phyloP scores from a whole-genome alignment of 1,284 basidiomycete genomes.

The Chondrostereum purpureum region DNA sequence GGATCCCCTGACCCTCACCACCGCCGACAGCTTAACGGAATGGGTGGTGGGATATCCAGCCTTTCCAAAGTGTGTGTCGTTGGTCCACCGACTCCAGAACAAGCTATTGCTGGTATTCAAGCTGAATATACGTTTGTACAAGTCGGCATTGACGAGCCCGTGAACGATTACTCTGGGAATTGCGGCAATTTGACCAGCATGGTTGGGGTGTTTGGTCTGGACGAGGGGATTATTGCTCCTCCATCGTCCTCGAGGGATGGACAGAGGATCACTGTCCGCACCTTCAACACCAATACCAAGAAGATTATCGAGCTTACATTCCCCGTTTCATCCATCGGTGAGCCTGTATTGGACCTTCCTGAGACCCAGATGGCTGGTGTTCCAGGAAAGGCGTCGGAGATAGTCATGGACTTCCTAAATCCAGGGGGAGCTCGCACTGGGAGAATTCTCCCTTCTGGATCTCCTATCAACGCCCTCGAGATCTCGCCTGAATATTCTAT shows the following conservation, averaged over 20 bases:
- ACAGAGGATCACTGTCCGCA: conserved; percentile 38
- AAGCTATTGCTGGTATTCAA: conserved; percentile 37
- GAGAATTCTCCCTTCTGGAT: conserved; percentile 59
- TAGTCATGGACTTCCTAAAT: conserved; percentile 59
- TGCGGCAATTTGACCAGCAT: conserved; percentile 66
- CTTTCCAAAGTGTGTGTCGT: conserved; percentile 79
- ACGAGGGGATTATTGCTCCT: conserved; percentile 46
- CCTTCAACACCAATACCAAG: conserved; percentile 64
- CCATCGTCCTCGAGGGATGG: conserved; percentile 9
- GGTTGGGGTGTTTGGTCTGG: conserved; percentile 61
- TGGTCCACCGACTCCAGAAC: conserved; percentile 35
- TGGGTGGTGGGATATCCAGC: conserved; percentile 77
- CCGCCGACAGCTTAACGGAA: conserved; percentile 74
- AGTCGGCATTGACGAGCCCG: conserved; percentile 49
- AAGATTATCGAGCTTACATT: conserved; percentile 65
- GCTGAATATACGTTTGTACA: conserved; percentile 64
- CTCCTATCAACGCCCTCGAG: conserved; percentile 36
- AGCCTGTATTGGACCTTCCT: conserved; percentile 41
- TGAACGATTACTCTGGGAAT: conserved; percentile 60
- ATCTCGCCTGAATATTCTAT: conserved; percentile 19
- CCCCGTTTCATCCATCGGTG: conserved; percentile 31
- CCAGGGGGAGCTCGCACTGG: conserved; percentile 68
- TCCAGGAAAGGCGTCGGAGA: conserved; percentile 54
- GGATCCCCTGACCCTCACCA: conserved; percentile 74
- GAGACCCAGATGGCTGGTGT: conserved; percentile 60